Percentiles rank a stretch among this genome's conserved stretches.
phyloP scores from a whole-genome alignment of 2,329 filamentous ascomycete species.

The Fusarium sp. region DNA sequence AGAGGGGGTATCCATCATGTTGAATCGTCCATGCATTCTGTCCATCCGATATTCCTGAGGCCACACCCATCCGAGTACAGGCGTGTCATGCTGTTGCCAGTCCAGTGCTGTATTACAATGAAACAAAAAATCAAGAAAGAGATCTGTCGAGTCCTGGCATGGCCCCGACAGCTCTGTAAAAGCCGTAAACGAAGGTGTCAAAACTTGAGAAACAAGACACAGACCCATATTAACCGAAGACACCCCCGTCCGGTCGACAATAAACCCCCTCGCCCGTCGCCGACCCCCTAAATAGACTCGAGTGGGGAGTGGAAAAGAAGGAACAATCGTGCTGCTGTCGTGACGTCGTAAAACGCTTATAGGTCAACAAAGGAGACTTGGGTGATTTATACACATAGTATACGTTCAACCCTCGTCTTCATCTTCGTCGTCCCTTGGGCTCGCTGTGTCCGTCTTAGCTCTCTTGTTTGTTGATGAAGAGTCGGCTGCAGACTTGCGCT shows the following conservation, averaged over 20 bases:
- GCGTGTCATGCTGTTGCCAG: conserved; percentile 54
- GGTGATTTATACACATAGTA: conserved; percentile 19
- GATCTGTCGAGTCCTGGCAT: background rate
- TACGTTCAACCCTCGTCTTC: conserved; percentile 56
- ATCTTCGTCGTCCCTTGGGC: conserved; percentile 55
- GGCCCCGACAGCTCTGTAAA: background rate
- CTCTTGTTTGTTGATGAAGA: conserved; percentile 66
- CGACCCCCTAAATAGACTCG: conserved; percentile 4
- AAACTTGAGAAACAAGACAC: conserved; percentile 17
- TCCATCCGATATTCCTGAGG: conserved; percentile 51
- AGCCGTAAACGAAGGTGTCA: conserved; percentile 32
- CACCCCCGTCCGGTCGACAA: conserved; percentile 20
- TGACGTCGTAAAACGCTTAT: conserved; percentile 53
- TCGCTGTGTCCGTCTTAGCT: conserved; percentile 63
- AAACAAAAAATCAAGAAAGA: conserved; percentile 28
- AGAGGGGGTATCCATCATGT: conserved; percentile 59
- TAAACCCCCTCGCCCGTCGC: conserved; percentile 10
- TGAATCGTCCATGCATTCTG: conserved; percentile 60
- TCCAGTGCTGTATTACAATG: conserved; percentile 52
- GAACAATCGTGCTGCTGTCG: conserved; percentile 48
- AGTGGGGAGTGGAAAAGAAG: conserved; percentile 30
- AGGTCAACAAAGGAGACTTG: conserved; percentile 46
- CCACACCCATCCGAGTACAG: conserved; percentile 34
- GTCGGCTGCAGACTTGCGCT: conserved; percentile 70
- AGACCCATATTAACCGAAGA: conserved; percentile 23